Conservation (phyloP, 768 basidiomycete species). For the Collybia nuda region DNA sequence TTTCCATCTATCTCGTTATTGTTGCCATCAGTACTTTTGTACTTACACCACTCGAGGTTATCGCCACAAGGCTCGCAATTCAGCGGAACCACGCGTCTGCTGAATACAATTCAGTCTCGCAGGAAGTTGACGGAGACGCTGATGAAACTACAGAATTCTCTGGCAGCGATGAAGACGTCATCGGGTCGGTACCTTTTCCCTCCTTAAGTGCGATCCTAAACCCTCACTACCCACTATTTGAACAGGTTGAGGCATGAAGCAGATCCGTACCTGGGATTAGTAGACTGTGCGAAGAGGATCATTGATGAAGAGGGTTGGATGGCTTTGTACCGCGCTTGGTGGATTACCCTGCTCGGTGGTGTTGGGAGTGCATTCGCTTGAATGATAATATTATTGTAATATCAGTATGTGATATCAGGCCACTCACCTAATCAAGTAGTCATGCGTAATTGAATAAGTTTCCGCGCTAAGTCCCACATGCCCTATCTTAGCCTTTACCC, state of each 20-base stretch:
- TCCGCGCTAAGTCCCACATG: too few relatives aligned
- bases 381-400: slow-evolving; percentile 8
- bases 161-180: slow-evolving; percentile 78
- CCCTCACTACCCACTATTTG: slow-evolving; percentile 7
- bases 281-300: slow-evolving; percentile 77
- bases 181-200: slow-evolving; percentile 53
- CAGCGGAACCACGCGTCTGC: slow-evolving; percentile 81
- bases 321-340: slow-evolving; percentile 83
- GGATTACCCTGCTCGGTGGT: slow-evolving; percentile 71
- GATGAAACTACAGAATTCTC: slow-evolving; percentile 63
- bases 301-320: slow-evolving; percentile 75
- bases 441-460: too few relatives aligned
- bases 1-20: slow-evolving; percentile 57
- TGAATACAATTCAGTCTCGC: slow-evolving; percentile 72
- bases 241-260: slow-evolving; percentile 69
- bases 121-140: slow-evolving; percentile 68
- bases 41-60: slow-evolving; percentile 79
- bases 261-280: slow-evolving; percentile 75
- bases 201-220: not conserved
- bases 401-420: not conserved
- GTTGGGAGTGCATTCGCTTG: slow-evolving; percentile 54
- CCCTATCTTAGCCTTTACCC: too few relatives aligned
- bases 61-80: slow-evolving; percentile 74
- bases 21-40: slow-evolving; percentile 55
- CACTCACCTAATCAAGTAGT: too few relatives aligned